Evolutionary conservation across 2,329 filamentous ascomycete species (phyloP), one percentile per base, ranked within the genome.

Genomic region (Cladosporium sp.): DNA sequence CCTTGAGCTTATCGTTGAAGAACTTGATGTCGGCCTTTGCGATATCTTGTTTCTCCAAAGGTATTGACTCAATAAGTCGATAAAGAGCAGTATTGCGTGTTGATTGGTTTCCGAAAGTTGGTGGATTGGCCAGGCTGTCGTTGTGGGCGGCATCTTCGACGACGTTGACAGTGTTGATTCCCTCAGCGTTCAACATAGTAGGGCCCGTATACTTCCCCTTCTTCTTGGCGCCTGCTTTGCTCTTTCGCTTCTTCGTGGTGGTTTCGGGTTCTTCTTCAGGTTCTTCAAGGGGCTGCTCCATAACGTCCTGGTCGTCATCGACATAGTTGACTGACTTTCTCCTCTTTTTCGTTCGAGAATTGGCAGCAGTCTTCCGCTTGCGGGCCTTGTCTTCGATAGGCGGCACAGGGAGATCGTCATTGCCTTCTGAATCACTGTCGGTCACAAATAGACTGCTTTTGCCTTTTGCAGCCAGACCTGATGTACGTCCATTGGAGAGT

Each of bases 1-100:
- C 76, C 38, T 63, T 70, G 1, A 65, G 68, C 0, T 74, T 74
- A 7, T 63, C 54, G 0, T 67, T 13, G 0, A 78, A 59, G 7
- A 57, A 58, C 1, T 52, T 59, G 53, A 65, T 72, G 41, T 78
- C 72, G 8, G 50, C 43, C 3, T 54, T 55, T 0, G 63, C 64
- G 8, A 59, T 57, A 29, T 63, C 65, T 29, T 60, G 57, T 8
- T 66, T 60, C n/a, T 69, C 67, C 8, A 62, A 7, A 0, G 71
- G 69, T 0, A 74, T 57, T 18, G 64, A 68, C 0, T 67, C 64
- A 30, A 75, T 64, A 7, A 75, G 57, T 25, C 68, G 57, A 51
- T 67, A 70, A 18, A 75, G 47, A 0, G 71, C 71, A 18, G 59
- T 64, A 12, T 19, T 52, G 42, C 15, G 43, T 56, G 46, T 50